Evolutionary conservation across 208 protist species (phyloP).

Genomic region (Leishmania martiniquensis): DNA sequence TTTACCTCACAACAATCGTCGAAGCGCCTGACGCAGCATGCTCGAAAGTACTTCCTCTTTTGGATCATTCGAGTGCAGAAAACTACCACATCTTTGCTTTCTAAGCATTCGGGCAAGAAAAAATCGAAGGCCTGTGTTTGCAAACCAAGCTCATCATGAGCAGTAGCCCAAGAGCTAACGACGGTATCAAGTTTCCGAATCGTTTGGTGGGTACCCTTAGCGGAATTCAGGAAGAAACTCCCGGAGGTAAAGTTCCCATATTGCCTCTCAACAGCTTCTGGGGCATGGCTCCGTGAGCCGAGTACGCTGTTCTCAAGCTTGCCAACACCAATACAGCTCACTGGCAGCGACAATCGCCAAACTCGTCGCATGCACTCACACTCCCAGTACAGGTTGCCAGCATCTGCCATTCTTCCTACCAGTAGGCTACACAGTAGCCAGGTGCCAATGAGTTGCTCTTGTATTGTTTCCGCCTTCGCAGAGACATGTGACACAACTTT

Average conservation of each 20-base stretch:
- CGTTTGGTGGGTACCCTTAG: neutral
- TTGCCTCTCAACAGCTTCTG: neutral
- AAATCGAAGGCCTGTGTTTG: neutral
- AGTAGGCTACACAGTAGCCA: constrained; percentile 8
- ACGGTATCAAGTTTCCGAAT: neutral
- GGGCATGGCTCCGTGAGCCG: neutral
- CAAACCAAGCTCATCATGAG: neutral
- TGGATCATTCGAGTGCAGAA: constrained; percentile 8
- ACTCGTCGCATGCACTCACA: neutral
- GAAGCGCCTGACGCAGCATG: constrained; percentile 16
- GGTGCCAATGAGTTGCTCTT: neutral
- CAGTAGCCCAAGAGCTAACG: neutral
- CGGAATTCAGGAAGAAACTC: neutral
- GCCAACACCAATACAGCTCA: neutral
- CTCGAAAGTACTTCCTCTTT: constrained; percentile 15
- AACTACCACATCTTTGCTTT: constrained; percentile 2
- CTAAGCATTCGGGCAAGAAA: neutral
- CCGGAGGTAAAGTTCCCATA: too few species aligned
- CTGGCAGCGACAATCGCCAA: neutral
- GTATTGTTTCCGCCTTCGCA: neutral
- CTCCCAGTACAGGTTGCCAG: constrained; percentile 4
- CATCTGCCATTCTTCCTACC: neutral
- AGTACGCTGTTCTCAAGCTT: neutral
- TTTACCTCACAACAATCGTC: neutral
- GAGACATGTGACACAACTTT: neutral